These are phyloP conservation scores for Corymbia citriodora DNA, from an alignment of 441 rosid genomes.

Conservation along the genomic window DNA sequence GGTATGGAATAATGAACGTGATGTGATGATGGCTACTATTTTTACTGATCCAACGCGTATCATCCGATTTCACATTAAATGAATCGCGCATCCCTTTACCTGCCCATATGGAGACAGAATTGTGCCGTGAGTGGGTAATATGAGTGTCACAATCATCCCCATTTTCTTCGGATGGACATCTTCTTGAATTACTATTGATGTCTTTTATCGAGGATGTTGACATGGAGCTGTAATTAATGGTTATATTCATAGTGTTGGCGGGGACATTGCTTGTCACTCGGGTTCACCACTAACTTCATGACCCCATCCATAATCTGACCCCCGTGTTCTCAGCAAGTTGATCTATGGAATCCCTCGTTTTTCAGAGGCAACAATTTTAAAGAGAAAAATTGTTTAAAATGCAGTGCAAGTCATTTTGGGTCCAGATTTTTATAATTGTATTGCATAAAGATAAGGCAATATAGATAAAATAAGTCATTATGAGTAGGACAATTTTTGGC, in stretches of 20 bases:
- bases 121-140: neutral
- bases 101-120: neutral
- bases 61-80: neutral
- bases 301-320: neutral
- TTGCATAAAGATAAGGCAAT: neutral
- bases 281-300: neutral
- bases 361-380: neutral
- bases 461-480: neutral
- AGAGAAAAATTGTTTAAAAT: neutral
- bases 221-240: neutral
- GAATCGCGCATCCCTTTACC: neutral
- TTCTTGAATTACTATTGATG: neutral
- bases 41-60: neutral
- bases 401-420: rapidly evolving
- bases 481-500: neutral
- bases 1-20: neutral
- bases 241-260: neutral
- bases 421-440: neutral
- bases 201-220: neutral
- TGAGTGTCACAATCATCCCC: neutral
- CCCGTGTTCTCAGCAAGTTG: neutral
- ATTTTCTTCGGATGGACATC: neutral
- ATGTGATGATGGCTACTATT: neutral
- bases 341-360: neutral
- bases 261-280: neutral